Evolutionary conservation across 768 basidiomycete genomes (phyloP).

Genomic region (Pleurotus ostreatus): DNA sequence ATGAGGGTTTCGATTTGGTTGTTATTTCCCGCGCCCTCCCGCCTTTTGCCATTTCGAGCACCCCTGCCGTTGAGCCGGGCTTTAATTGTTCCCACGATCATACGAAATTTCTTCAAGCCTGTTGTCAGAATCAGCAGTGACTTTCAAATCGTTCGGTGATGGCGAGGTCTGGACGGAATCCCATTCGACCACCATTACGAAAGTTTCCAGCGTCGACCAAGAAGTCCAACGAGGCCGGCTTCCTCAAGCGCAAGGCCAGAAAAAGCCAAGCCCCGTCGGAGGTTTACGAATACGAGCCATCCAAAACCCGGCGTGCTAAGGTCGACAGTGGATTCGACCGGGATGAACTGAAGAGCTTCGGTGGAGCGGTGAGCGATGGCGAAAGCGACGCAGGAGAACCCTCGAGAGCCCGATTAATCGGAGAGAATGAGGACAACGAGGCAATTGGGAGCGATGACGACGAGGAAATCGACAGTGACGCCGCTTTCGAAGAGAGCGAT

Average conservation of each 20-base stretch:
- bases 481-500: slow-evolving; percentile 78
- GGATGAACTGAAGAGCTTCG: neutral
- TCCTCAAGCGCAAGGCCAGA: neutral
- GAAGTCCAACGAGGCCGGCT: slow-evolving; percentile 2
- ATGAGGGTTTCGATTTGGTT: too few relatives aligned
- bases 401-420: slow-evolving; percentile 41
- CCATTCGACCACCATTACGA: too few relatives aligned
- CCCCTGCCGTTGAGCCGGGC: too few relatives aligned
- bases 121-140: too few relatives aligned
- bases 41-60: too few relatives aligned
- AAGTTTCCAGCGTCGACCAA: neutral
- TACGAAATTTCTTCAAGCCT: too few relatives aligned
- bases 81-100: too few relatives aligned
- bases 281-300: slow-evolving; percentile 4
- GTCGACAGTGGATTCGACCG: neutral
- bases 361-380: neutral
- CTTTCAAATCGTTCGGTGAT: too few relatives aligned
- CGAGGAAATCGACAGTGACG: slow-evolving; percentile 84
- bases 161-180: too few relatives aligned
- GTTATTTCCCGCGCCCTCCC: too few relatives aligned
- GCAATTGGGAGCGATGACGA: slow-evolving; percentile 67
- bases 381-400: neutral
- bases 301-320: neutral
- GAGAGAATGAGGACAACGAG: slow-evolving; percentile 48
- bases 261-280: neutral